A percentile compares a stretch with the other conserved stretches of the same genome.
Conservation (phyloP, 192 early-diverging fungal species). For the Lobosporangium transversale region DNA sequence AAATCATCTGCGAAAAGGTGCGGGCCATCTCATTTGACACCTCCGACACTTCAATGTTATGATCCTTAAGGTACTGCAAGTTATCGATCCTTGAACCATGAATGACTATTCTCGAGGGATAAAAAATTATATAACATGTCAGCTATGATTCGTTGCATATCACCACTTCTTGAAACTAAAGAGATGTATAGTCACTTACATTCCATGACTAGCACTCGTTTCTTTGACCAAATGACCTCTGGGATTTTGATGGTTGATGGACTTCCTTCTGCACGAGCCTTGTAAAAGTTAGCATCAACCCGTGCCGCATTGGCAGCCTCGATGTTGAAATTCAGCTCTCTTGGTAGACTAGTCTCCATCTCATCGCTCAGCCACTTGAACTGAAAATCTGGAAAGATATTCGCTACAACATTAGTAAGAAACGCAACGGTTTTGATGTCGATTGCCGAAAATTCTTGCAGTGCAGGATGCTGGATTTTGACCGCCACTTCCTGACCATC, state of each 20-base stretch:
- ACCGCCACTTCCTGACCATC: slow-evolving; percentile 85
- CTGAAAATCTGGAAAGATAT: slow-evolving; percentile 89
- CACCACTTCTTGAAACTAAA: not conserved
- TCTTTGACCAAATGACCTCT: slow-evolving; percentile 77
- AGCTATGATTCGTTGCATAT: not conserved
- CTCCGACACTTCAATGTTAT: slow-evolving; percentile 77
- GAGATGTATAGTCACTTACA: slow-evolving; percentile 50
- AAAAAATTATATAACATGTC: not conserved
- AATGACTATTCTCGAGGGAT: slow-evolving; percentile 28
- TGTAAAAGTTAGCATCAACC: slow-evolving; percentile 70
- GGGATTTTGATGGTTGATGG: slow-evolving; percentile 75
- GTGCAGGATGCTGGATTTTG: slow-evolving; percentile 91
- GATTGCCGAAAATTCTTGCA: slow-evolving; percentile 79
- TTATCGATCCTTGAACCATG: slow-evolving; percentile 77
- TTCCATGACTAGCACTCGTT: slow-evolving; percentile 90
- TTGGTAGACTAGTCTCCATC: slow-evolving; percentile 83
- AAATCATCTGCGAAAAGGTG: slow-evolving; percentile 92
- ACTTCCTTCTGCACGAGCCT: slow-evolving; percentile 50
- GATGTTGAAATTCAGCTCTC: slow-evolving; percentile 86
- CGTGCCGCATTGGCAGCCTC: slow-evolving; percentile 82
- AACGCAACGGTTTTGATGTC: slow-evolving; percentile 81
- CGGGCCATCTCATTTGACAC: slow-evolving; percentile 81
- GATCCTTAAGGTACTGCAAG: slow-evolving; percentile 68
- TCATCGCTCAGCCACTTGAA: slow-evolving; percentile 92
- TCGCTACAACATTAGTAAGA: slow-evolving; percentile 71